Evolutionary conservation across 352 stramenopile genomes (phyloP), one percentile per base, ranked within the genome.

Genomic region (Globisporangium irregulare): DNA sequence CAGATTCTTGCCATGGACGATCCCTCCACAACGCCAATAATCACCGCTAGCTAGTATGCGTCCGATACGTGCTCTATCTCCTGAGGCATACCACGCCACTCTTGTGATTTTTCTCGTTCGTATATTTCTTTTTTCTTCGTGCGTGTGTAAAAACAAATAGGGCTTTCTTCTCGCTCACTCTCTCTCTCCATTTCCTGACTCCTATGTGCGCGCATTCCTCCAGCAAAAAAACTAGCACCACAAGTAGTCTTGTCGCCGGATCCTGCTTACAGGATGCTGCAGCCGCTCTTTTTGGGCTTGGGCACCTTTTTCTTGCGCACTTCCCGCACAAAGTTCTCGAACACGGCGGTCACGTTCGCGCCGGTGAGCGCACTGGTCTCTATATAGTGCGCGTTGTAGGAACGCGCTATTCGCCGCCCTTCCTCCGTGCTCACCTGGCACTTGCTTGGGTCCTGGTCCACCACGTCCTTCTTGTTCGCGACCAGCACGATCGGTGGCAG

Each of bases 391-490:
- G 88, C 88, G 64, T 93, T 94, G 75, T 94, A 97, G 58, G 83
- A 92, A 46, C 87, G 80, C 63, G 87, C 87, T 89, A 95, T 91
- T 68, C 84, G 82, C 59, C 84, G 78, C 6, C 87, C 87, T 75
- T 95, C 86, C 59, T 95, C 87, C 66, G 84, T 93, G 68, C 82
- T 92, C 72, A 95, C 86, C 78, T 94, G 84, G 74, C 83, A 92
- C 59, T 89, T 91, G 75, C 71, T 87, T 53, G 86, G 82, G 64
- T 95, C 85, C 48, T 87, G 79, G 65, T 95, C 87, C 32, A 93
- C 84, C 62, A 95, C 77, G 64, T 95, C 87, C 64, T 95, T 95
- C 73, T 97, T 97, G 76, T 97, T 97, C 59, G 87, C 89, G 34
- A 97, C 87, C 24, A 97, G 73, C 59, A 97, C 89, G 73, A 97